A percentile compares a stretch with the other conserved stretches of the same genome.
Conservation (phyloP, 176 grass and related monocot species). For the Cenchrus purpureus region DNA sequence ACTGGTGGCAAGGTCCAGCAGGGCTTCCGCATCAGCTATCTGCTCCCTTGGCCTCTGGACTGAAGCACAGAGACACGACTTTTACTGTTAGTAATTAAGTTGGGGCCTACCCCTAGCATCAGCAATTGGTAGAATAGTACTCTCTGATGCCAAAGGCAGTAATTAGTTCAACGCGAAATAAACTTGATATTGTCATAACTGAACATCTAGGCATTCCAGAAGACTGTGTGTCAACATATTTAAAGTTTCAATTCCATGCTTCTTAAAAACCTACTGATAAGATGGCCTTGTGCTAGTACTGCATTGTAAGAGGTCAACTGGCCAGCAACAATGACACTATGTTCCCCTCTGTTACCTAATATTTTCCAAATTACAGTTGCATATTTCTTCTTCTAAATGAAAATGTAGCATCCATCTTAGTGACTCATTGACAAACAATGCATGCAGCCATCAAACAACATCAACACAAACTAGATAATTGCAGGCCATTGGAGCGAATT, state of each 20-base stretch:
- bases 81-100: not conserved
- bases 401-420: not conserved
- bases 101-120: not conserved
- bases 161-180: not conserved
- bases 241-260: not conserved
- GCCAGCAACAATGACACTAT: not conserved
- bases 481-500: not conserved
- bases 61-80: constrained; percentile 19
- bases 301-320: not conserved
- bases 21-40: constrained; percentile 79
- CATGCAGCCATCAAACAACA: not conserved
- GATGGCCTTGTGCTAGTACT: not conserved
- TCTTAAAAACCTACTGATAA: not conserved
- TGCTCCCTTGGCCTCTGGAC: constrained; percentile 90
- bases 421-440: not conserved
- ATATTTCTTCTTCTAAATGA: not conserved
- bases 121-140: not conserved
- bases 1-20: constrained; percentile 71
- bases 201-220: not conserved
- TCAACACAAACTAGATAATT: not conserved
- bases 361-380: not conserved
- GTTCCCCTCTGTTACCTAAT: not conserved
- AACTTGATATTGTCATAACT: not conserved
- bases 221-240: not conserved
- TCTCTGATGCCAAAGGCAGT: not conserved